These are phyloP conservation scores for Dactylis glomerata DNA, from an alignment of 176 grass and related monocot genomes.

Conservation along the genomic window DNA sequence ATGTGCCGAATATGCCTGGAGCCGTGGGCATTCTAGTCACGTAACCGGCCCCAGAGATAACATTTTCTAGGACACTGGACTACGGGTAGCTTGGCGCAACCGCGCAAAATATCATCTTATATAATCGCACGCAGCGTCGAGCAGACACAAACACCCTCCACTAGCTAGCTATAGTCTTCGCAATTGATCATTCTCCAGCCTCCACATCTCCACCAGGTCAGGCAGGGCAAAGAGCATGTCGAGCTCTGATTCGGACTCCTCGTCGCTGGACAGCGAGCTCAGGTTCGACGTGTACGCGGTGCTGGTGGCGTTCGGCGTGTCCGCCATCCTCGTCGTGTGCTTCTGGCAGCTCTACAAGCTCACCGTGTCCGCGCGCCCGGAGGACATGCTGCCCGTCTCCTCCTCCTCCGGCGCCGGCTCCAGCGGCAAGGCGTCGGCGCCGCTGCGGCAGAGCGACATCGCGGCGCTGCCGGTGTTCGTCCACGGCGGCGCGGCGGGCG, in stretches of 20 bases:
- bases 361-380: constrained; percentile 38
- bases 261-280: not conserved
- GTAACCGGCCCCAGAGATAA: not conserved
- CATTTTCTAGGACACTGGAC: not conserved
- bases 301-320: not conserved
- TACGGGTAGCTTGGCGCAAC: not conserved
- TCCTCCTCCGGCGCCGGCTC: not conserved
- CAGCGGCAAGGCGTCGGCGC: not conserved
- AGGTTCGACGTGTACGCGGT: constrained; percentile 19
- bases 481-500: not conserved
- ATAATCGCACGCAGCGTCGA: constrained; percentile 20
- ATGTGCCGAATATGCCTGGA: constrained; percentile 15
- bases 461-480: constrained; percentile 42
- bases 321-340: not conserved
- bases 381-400: constrained; percentile 28
- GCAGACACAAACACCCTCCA: constrained; percentile 1
- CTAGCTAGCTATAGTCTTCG: not conserved
- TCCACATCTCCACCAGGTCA: not conserved
- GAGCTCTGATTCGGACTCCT: not conserved
- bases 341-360: constrained; percentile 39
- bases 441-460: not conserved
- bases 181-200: not conserved
- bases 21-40: not conserved
- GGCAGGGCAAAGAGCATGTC: not conserved
- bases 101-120: not conserved